Base-by-base conservation (phyloP, 73 alveolate genomes). In the Paramecium primaurelia region DNA sequence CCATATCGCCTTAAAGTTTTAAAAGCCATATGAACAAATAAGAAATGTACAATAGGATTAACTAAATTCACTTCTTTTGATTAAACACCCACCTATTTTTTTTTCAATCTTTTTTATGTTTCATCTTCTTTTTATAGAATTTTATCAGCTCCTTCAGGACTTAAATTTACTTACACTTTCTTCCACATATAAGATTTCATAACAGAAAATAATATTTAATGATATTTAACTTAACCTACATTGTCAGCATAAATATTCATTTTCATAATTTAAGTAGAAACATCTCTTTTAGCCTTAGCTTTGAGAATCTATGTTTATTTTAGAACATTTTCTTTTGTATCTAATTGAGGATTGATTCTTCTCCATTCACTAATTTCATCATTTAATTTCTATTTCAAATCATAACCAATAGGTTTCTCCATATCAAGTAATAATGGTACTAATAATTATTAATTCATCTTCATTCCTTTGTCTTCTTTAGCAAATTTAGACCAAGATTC, bases 401-500 rank as follows among this genome's bases (percentile, higher is more conserved):
- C 92, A 44, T 86, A 51, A 45, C 99, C 99, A 12, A 97, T 88
- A 3, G 96, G 97, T 30, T 92, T 86, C 22, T 83, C 93, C 71
- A 97, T 85, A 8, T 77, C 88, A 20, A 80, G 28, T 37, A 96
- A 58, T 40, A 97, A 92, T 28, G 86, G 71, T 14, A 92, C 93
- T 16, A 96, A 80, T 22, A 86, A 44, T 32, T 86, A 42, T 34
- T 86, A 94, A 86, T 86, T 94, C 60, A 96, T 88, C 77, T 96
- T 96, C 58, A 75, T 32, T 54, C 97, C 95, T 34, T 88, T 88
- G 58, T 93, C 92, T 16, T 92, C 93, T 69, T 36, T 60, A 16
- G 98, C 88, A 60, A 60, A 92, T 11, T 86, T 58, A 1, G 95
- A 93, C 99, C 99, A 98, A 26, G 97, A 86, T 59, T 96, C 95